Evolutionary conservation across 2,329 filamentous ascomycete genomes (phyloP).

Genomic region (Clonostachys rhizophaga): DNA sequence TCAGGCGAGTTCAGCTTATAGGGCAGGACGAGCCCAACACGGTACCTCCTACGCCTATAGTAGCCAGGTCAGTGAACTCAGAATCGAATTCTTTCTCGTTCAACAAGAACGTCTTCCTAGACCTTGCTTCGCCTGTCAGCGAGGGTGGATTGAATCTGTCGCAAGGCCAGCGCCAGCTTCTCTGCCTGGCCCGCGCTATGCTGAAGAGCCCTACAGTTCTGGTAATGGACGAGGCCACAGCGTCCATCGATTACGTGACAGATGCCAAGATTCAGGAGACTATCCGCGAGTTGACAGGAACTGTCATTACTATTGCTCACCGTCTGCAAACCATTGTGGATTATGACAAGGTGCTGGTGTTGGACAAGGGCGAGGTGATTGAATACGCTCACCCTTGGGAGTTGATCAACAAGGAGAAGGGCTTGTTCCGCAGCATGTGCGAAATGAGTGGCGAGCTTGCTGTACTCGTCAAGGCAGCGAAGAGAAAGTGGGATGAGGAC

Average conservation of each 20-base stretch:
- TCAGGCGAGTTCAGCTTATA: constrained; percentile 87
- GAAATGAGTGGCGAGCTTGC: constrained; percentile 58
- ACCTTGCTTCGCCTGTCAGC: constrained; percentile 75
- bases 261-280: constrained; percentile 96
- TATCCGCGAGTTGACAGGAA: constrained; percentile 87
- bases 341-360: constrained; percentile 93
- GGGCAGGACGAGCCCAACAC: constrained; percentile 46
- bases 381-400: constrained; percentile 91
- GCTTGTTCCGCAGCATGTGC: constrained; percentile 60
- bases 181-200: constrained; percentile 89
- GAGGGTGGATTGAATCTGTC: constrained; percentile 94
- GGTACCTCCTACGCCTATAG: constrained; percentile 14
- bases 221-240: constrained; percentile 99
- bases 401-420: constrained; percentile 66
- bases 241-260: constrained; percentile 94
- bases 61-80: constrained; percentile 5
- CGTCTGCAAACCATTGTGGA: constrained; percentile 95
- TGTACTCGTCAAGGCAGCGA: constrained; percentile 44
- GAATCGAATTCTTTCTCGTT: constrained; percentile 39
- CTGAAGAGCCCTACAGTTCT: constrained; percentile 88
- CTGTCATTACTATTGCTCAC: constrained; percentile 95
- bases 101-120: constrained; percentile 94
- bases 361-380: constrained; percentile 82
- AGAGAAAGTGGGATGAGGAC: constrained; percentile 43
- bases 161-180: constrained; percentile 89